Base-by-base conservation (phyloP, 305 asterid genomes). In the Fraxinus latifolia region DNA sequence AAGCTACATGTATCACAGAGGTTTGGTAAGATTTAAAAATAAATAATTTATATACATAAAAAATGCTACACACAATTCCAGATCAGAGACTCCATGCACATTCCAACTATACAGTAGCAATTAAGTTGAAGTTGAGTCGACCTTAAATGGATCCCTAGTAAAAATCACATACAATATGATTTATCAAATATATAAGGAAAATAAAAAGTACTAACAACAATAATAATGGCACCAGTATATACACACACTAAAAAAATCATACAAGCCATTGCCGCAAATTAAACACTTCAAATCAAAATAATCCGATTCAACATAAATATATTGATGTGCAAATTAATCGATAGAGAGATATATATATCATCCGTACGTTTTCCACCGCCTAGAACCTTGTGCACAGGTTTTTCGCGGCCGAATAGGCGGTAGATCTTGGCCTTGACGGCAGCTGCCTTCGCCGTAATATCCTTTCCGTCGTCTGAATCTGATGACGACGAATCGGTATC, bases 281-380 rank as follows among this genome's bases (percentile, higher is more conserved):
- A 55, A 77, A 58, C 36, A 29, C 25, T 36, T 62, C 60, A 67
- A 77, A 77, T 36, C 81, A 74, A 34, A 68, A 77, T 44, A 5
- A 29, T 44, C 27, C 78, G 8, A 82, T 75, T 34, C 36, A n/a
- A 55, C 1, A 76, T 60, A 65, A 23, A 39, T 5, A 67, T 8
- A 17, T 31, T 77, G 4, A 82, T 7, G 17, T 3, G 19, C 1
- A 58, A 77, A 37, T 5, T 0, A 25, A 78, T 23, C 31, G 6
- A 80, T 42, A 72, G 47, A 42, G 58, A 53, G 12, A 62, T 19
- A 50, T 19, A 50, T 19, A 44, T 1, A 80, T 42, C 53, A 83
- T 37, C 62, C 93, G 73, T 91, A 94, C 98, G 90, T 81, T 94
- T 90, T 84, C 93, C 93, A 50, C 91, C 93, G 80, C 96, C 94